These are phyloP conservation scores for Musa balbisiana DNA, from an alignment of 202 grass and related monocot genomes.

Conservation along the genomic window DNA sequence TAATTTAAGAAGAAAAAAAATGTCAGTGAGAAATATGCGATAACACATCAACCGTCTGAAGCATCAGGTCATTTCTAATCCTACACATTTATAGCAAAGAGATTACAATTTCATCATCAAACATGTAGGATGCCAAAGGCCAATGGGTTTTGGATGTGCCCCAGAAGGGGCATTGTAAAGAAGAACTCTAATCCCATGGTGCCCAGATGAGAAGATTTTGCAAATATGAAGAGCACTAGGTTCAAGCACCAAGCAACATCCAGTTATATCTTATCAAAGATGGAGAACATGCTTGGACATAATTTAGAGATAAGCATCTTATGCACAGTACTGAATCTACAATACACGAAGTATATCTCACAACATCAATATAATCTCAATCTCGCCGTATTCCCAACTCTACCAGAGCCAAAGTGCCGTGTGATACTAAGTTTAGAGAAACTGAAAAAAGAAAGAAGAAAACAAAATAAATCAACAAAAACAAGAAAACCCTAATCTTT, in stretches of 20 bases:
- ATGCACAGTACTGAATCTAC: too few relatives aligned
- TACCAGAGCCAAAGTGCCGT: neutral
- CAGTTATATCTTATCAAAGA: too few relatives aligned
- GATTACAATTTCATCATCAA: neutral
- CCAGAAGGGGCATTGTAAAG: too few relatives aligned
- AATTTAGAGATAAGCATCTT: too few relatives aligned
- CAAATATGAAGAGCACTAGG: too few relatives aligned
- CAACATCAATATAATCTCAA: neutral
- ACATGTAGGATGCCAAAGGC: neutral
- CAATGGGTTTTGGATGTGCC: too few relatives aligned
- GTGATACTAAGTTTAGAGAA: neutral
- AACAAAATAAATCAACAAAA: neutral
- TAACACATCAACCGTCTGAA: neutral
- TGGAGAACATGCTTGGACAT: too few relatives aligned
- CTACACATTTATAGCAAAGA: neutral
- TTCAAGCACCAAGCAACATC: too few relatives aligned
- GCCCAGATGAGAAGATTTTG: too few relatives aligned
- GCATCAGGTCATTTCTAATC: neutral
- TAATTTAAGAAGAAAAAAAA: neutral
- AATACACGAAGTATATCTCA: too few relatives aligned
- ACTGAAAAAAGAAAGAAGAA: conserved; percentile 11
- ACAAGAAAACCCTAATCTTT: neutral
- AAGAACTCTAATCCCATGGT: too few relatives aligned
- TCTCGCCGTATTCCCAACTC: neutral
- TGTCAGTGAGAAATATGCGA: too few relatives aligned